Conservation (phyloP, 805 yeast species). For the Candida hispaniensis region DNA sequence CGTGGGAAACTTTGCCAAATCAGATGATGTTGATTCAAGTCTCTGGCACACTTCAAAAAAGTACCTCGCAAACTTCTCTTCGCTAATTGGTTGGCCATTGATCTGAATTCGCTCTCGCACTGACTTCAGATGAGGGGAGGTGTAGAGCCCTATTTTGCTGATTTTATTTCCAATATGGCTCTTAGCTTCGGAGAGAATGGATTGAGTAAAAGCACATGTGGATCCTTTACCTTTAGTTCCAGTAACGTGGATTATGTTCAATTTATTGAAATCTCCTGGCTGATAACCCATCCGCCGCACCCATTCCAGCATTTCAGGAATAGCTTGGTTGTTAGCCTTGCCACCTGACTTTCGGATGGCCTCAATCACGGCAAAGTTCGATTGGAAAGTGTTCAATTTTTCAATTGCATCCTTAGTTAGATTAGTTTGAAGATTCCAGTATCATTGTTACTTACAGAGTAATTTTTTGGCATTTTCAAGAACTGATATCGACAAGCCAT, state of each 20-base stretch:
- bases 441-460: no score
- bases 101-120: slow-evolving; percentile 88
- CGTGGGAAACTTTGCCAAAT: slow-evolving; percentile 52
- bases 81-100: slow-evolving; percentile 75
- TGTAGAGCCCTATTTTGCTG: slow-evolving; percentile 76
- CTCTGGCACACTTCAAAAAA: slow-evolving; percentile 93
- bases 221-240: slow-evolving; percentile 99
- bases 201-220: slow-evolving; percentile 86
- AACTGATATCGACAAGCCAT: no score
- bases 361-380: slow-evolving; percentile 83
- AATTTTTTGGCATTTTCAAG: no score
- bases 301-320: slow-evolving; percentile 83
- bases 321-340: slow-evolving; percentile 42
- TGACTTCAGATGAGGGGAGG: slow-evolving; percentile 89
- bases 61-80: slow-evolving; percentile 70
- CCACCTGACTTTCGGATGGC: slow-evolving; percentile 72
- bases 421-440: no score
- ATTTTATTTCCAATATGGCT: slow-evolving; percentile 29
- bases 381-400: slow-evolving; percentile 77
- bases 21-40: slow-evolving; percentile 48
- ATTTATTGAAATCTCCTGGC: slow-evolving; percentile 54
- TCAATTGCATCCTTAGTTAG: slow-evolving; percentile 88
- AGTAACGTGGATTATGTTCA: slow-evolving; percentile 83
- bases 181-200: slow-evolving; percentile 59
- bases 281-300: slow-evolving; percentile 55